Evolutionary conservation across 176 grass and related monocot species (phyloP).

Genomic region (Echinochloa phyllopogon): DNA sequence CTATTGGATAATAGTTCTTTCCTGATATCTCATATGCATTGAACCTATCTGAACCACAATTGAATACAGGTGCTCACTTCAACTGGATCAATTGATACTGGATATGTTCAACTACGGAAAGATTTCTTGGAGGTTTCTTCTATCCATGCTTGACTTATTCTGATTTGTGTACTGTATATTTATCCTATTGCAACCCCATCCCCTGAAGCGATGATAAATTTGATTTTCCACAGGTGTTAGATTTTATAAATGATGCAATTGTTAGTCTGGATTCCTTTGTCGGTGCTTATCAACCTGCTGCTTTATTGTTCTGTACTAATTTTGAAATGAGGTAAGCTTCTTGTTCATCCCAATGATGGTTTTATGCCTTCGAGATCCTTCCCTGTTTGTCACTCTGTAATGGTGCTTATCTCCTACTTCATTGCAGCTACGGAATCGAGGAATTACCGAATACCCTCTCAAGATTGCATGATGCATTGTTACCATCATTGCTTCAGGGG

Average conservation of each 20-base stretch:
- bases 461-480: slow-evolving; percentile 78
- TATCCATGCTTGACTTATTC: slow-evolving; percentile 31
- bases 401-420: slow-evolving; percentile 36
- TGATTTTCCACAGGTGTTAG: slow-evolving; percentile 73
- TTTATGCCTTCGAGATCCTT: slow-evolving; percentile 14
- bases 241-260: slow-evolving; percentile 96
- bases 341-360: slow-evolving; percentile 17
- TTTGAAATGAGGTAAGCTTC: slow-evolving; percentile 81
- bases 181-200: neutral
- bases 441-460: slow-evolving; percentile 75
- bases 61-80: slow-evolving; percentile 68
- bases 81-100: slow-evolving; percentile 60
- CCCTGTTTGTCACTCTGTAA: slow-evolving; percentile 10
- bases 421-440: slow-evolving; percentile 74
- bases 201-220: slow-evolving; percentile 25
- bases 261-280: slow-evolving; percentile 91
- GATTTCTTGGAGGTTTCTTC: slow-evolving; percentile 85
- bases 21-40: slow-evolving; percentile 22
- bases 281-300: slow-evolving; percentile 75
- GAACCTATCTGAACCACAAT: slow-evolving; percentile 21
- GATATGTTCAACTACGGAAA: slow-evolving; percentile 75
- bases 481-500: slow-evolving; percentile 75
- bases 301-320: slow-evolving; percentile 81
- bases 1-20: slow-evolving; percentile 6
- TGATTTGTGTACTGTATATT: slow-evolving; percentile 13